Base-by-base conservation (phyloP, 495 filamentous ascomycete species). In the Glonium stellatum region DNA sequence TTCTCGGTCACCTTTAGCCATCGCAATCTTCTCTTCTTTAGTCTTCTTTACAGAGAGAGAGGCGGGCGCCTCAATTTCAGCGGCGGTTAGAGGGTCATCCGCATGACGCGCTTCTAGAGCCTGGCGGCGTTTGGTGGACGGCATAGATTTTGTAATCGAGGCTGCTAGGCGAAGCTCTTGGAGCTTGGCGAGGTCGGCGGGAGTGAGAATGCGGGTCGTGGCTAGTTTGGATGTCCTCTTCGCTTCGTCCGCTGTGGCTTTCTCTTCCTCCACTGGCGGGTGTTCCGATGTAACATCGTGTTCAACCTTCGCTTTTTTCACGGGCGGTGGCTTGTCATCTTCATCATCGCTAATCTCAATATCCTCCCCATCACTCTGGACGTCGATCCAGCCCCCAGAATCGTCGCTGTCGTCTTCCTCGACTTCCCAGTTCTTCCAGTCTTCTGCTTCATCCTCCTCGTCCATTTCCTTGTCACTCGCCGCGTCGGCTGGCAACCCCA, bases 381-480 rank as follows among this genome's bases (percentile, higher is more conserved):
- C 92, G 63, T 93, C 82, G 65, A 97, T 92, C 95, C 95, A 99
- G 37, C 90, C 95, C 67, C 83, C 77, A 18, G 88, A 90, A 61
- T 88, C 85, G 66, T 88, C 87, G 69, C 81, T 88, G 61, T 88
- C 84, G 18, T 79, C 75, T 44, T 87, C 89, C 61, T 88, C 90
- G 25, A 93, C 84, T 64, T 96, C 90, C 90, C 91, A 95, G 39
- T 86, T 85, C 47, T 77, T 82, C 78, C 87, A 91, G 62, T 87
- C 80, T 41, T 66, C 88, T 0, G 85, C 87, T 49, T 84, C 83
- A 37, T 82, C 82, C 1, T 67, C 75, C 12, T 76, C 76, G 19
- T 76, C 80, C 9, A 78, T 76, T 8, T 79, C 84, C 25, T 81
- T 82, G 22, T 81, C 79, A 51, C 78, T 78, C 21, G 71, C 75